Evolutionary conservation across 2,329 filamentous ascomycete species (phyloP).

Genomic region (Pseudopithomyces maydicus): DNA sequence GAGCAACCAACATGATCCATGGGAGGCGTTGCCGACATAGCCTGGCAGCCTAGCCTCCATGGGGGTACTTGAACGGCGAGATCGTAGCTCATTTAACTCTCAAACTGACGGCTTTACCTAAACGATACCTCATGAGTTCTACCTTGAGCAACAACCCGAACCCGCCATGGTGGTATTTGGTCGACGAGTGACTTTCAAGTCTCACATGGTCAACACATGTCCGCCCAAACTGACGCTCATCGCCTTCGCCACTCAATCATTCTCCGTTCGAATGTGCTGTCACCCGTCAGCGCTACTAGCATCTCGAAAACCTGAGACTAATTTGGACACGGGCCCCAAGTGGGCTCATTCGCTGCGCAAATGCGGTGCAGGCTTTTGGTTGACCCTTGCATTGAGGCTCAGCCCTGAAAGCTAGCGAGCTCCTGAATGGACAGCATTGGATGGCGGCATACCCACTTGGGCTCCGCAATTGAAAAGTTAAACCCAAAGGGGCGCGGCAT

Average conservation of each 20-base stretch:
- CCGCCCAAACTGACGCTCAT: not conserved
- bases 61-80: not conserved
- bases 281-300: conserved; percentile 1
- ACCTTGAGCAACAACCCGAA: not conserved
- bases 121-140: too few relatives aligned
- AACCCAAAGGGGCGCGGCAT: not conserved
- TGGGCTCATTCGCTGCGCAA: not conserved
- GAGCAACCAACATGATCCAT: not conserved
- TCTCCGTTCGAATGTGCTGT: not conserved
- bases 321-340: not conserved
- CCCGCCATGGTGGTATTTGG: not conserved
- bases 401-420: not conserved
- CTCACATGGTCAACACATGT: not conserved
- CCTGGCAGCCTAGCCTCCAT: not conserved
- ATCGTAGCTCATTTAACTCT: conserved; percentile 2
- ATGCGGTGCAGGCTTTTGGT: not conserved
- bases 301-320: not conserved
- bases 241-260: not conserved
- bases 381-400: conserved; percentile 1
- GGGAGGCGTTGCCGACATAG: not conserved
- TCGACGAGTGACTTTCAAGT: not conserved
- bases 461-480: not conserved
- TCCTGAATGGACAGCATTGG: not conserved
- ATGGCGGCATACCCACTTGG: not conserved
- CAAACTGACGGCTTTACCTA: not conserved